A percentile compares a stretch with the other conserved stretches of the same genome.
These are phyloP conservation scores for Endoconidiophora polonica DNA, from an alignment of 2,329 filamentous ascomycete genomes.

Conservation along the genomic window DNA sequence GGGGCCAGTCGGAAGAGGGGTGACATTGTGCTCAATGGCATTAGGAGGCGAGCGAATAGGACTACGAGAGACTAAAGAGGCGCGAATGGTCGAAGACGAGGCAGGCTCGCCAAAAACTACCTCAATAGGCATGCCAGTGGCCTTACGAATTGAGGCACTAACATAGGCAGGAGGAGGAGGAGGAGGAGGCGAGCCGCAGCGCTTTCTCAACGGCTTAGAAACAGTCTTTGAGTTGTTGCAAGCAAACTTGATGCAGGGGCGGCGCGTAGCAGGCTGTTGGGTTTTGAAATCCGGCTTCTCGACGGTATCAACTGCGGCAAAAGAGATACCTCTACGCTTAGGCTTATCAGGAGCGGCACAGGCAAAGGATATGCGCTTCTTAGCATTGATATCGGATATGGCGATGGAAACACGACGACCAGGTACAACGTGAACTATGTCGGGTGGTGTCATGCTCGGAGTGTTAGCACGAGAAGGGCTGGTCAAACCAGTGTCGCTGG, in stretches of 20 bases:
- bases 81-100: slow-evolving; percentile 9
- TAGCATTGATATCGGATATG: slow-evolving; percentile 7
- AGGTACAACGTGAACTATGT: slow-evolving; percentile 27
- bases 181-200: slow-evolving; percentile 8
- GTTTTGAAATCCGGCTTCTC: slow-evolving; percentile 3
- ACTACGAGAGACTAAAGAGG: not conserved
- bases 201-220: slow-evolving; percentile 1
- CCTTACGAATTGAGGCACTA: slow-evolving; percentile 1
- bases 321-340: slow-evolving; percentile 2
- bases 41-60: slow-evolving; percentile 8
- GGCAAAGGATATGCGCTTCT: slow-evolving; percentile 14
- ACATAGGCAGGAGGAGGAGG: slow-evolving; percentile 1
- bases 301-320: not conserved
- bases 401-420: slow-evolving; percentile 13
- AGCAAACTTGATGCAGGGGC: slow-evolving; percentile 58
- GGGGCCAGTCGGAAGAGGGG: slow-evolving; percentile 7
- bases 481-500: slow-evolving; percentile 83
- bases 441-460: slow-evolving; percentile 68
- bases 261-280: slow-evolving; percentile 23
- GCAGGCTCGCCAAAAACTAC: slow-evolving; percentile 5
- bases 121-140: slow-evolving; percentile 1
- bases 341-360: slow-evolving; percentile 4
- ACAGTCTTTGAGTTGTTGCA: slow-evolving; percentile 26
- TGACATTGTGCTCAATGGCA: not conserved
- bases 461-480: slow-evolving; percentile 78